Conservation (phyloP, 306 rosid genomes). For the Rosa lucieae region DNA sequence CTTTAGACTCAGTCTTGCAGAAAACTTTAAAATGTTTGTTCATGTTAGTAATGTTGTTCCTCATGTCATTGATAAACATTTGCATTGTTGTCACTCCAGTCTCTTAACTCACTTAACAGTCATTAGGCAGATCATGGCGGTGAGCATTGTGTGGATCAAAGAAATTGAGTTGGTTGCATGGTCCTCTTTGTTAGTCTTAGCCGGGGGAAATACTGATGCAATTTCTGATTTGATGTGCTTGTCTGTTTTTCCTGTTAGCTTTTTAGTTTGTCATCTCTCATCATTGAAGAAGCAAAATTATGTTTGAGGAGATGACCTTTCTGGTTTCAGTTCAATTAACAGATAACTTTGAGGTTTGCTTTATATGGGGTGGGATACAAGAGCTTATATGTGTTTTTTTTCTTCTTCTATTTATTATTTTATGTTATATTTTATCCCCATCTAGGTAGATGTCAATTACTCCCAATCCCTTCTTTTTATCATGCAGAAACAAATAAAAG, state of each 20-base stretch:
- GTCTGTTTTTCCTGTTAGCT: neutral
- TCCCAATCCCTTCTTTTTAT: neutral
- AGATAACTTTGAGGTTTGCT: neutral
- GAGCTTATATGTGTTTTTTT: neutral
- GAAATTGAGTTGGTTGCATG: neutral
- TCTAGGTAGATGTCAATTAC: neutral
- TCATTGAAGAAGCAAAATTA: neutral
- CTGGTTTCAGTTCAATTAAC: neutral
- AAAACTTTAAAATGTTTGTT: neutral
- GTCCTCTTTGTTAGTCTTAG: neutral
- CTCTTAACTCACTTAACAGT: neutral
- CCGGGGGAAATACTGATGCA: neutral
- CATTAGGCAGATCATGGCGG: neutral
- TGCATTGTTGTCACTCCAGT: neutral
- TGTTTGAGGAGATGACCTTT: neutral
- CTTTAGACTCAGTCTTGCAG: neutral
- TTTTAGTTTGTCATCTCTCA: neutral
- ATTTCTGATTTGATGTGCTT: neutral
- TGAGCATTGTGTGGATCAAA: neutral
- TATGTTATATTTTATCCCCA: too few species aligned
- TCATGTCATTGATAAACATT: neutral
- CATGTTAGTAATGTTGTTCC: neutral
- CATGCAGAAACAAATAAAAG: neutral
- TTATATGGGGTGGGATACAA: neutral
- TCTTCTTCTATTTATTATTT: too few species aligned